A percentile compares a stretch with the other conserved stretches of the same genome.
Conservation (phyloP, 169 alveolate species). For the Plasmodium blacklocki region DNA sequence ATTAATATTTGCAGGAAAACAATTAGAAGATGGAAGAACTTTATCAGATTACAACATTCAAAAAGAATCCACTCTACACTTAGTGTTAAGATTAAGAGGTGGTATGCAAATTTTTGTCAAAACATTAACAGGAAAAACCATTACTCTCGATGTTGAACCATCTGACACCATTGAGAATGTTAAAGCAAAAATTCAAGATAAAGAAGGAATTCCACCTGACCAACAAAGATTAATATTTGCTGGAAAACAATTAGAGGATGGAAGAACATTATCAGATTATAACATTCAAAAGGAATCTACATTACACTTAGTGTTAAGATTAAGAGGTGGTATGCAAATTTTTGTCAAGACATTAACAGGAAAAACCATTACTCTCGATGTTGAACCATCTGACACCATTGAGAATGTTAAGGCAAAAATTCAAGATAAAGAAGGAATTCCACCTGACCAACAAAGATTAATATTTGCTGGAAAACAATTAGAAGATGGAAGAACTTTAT, state of each 20-base stretch:
- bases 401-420: conserved; percentile 98
- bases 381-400: conserved; percentile 97
- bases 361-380: conserved; percentile 96
- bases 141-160: conserved; percentile 97
- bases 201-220: conserved; percentile 99
- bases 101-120: conserved; percentile 87
- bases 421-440: conserved; percentile 98
- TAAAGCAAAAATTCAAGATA: conserved; percentile 97
- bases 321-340: conserved; percentile 87
- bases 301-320: conserved; percentile 93
- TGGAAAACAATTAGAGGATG: conserved; percentile 99
- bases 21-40: conserved; percentile 99
- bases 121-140: conserved; percentile 91
- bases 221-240: conserved; percentile 99
- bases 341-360: conserved; percentile 85
- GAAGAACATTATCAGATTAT: conserved; percentile 98
- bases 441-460: conserved; percentile 99
- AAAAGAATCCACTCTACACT: conserved; percentile 97
- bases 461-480: conserved; percentile 99
- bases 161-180: conserved; percentile 98
- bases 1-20: conserved; percentile 99
- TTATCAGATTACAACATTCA: conserved; percentile 98
- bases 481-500: conserved; percentile 98
- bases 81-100: conserved; percentile 89
- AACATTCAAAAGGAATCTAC: conserved; percentile 98